phyloP scores from a whole-genome alignment of 78 protist species.

The Goniomonas avonlea region DNA sequence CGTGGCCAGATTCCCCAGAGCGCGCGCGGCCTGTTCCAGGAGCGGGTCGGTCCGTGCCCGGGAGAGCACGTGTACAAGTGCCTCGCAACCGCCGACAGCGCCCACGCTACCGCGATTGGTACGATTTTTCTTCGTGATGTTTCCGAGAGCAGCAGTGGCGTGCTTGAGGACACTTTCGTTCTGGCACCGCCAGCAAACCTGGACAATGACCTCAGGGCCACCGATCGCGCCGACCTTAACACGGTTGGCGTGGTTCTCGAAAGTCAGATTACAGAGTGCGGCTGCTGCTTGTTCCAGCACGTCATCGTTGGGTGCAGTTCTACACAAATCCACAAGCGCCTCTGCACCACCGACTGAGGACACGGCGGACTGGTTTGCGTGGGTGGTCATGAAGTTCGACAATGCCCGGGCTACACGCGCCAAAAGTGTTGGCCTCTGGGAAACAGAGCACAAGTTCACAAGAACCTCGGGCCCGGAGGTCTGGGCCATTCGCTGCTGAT shows the following conservation, averaged over 20 bases:
- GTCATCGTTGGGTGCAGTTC: background rate
- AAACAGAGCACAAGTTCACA: too few species aligned
- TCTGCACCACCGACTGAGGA: background rate
- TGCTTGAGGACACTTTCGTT: background rate
- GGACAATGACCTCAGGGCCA: background rate
- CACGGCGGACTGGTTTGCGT: background rate
- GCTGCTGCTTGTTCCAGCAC: background rate
- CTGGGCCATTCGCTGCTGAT: too few species aligned
- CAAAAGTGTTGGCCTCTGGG: too few species aligned
- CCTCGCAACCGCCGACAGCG: background rate
- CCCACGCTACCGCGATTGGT: background rate
- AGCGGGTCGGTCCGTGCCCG: background rate
- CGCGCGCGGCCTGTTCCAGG: background rate
- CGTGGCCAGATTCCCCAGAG: too few species aligned
- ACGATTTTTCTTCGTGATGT: slow-evolving; percentile 15
- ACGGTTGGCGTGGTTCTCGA: slow-evolving; percentile 17
- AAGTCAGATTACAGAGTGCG: slow-evolving; percentile 13
- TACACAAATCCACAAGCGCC: too few species aligned
- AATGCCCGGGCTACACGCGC: slow-evolving; percentile 6
- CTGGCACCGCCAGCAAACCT: background rate
- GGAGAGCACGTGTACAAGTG: background rate
- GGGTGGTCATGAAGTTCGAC: slow-evolving; percentile 13
- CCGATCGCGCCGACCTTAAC: slow-evolving; percentile 2
- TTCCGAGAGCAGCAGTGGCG: slow-evolving; percentile 6
- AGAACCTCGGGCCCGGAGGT: too few species aligned